Percentiles rank a stretch among this genome's conserved stretches.
Evolutionary conservation across 2,329 filamentous ascomycete species (phyloP).

Genomic region (Stromatinia cepivora): DNA sequence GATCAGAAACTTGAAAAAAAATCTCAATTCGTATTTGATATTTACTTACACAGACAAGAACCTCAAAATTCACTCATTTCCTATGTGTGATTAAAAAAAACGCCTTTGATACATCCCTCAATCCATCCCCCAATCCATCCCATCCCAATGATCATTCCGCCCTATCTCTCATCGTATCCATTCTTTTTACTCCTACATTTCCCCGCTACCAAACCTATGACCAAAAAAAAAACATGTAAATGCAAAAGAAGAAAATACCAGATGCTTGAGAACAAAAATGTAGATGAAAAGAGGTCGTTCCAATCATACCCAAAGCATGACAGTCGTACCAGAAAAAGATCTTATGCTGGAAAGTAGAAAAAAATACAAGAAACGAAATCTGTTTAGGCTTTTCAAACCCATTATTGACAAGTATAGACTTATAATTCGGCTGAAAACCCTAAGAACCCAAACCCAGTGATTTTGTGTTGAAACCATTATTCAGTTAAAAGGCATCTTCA

Average conservation of each 20-base stretch:
- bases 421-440: not conserved
- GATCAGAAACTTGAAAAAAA: not conserved
- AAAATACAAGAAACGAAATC: slow-evolving; percentile 19
- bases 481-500: slow-evolving; percentile 56
- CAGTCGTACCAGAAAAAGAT: slow-evolving; percentile 19
- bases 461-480: not conserved
- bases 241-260: not conserved
- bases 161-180: slow-evolving; percentile 6
- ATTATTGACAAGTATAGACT: not conserved
- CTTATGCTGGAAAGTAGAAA: slow-evolving; percentile 18
- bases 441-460: slow-evolving; percentile 4
- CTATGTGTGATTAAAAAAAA: slow-evolving; percentile 8
- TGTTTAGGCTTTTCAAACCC: not conserved
- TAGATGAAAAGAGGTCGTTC: slow-evolving; percentile 13
- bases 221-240: slow-evolving; percentile 5
- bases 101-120: slow-evolving; percentile 7
- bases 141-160: slow-evolving; percentile 7
- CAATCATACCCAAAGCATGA: slow-evolving; percentile 17
- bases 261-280: not conserved
- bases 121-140: slow-evolving; percentile 1
- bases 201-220: not conserved
- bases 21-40: slow-evolving; percentile 9
- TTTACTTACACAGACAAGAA: slow-evolving; percentile 10
- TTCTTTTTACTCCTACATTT: slow-evolving; percentile 17
- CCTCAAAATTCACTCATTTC: slow-evolving; percentile 6